These are phyloP conservation scores for Aspergillus neoniger DNA, from an alignment of 2,329 filamentous ascomycete genomes.

Conservation along the genomic window DNA sequence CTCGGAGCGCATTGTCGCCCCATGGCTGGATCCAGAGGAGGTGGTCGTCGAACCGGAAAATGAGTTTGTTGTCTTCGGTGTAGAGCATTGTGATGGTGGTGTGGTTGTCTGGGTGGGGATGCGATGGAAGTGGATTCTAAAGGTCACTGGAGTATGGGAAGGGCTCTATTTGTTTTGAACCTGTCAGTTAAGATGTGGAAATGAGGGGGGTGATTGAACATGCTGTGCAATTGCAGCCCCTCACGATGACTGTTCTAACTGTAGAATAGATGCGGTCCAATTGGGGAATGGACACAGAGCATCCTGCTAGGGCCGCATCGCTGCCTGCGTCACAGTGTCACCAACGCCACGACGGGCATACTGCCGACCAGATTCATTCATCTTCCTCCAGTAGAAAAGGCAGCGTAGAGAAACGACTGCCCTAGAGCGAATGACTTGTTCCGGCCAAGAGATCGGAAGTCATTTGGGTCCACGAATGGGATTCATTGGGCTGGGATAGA, in stretches of 20 bases:
- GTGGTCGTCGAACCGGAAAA: constrained; percentile 43
- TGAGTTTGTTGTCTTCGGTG: constrained; percentile 35
- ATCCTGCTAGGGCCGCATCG: not conserved
- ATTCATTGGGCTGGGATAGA: not conserved
- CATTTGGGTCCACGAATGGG: not conserved
- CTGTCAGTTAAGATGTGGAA: not conserved
- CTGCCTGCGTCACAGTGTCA: constrained; percentile 3
- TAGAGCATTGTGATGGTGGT: constrained; percentile 31
- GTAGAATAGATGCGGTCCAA: not conserved
- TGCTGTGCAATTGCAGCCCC: not conserved
- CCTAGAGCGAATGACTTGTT: not conserved
- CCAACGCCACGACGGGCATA: not conserved
- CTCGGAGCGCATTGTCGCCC: constrained; percentile 42
- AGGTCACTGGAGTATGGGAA: not conserved
- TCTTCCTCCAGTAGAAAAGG: not conserved
- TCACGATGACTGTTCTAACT: not conserved
- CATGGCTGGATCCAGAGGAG: constrained; percentile 42
- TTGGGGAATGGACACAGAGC: not conserved
- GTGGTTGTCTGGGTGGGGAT: not conserved
- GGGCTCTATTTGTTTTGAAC: not conserved
- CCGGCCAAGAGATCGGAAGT: not conserved
- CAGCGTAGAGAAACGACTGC: not conserved
- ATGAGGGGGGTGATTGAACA: not conserved
- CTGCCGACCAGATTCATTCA: not conserved
- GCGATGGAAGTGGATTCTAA: not conserved